Evolutionary conservation across 2,329 filamentous ascomycete species (phyloP), one percentile per base, ranked within the genome.

Genomic region (Madurella fahalii): DNA sequence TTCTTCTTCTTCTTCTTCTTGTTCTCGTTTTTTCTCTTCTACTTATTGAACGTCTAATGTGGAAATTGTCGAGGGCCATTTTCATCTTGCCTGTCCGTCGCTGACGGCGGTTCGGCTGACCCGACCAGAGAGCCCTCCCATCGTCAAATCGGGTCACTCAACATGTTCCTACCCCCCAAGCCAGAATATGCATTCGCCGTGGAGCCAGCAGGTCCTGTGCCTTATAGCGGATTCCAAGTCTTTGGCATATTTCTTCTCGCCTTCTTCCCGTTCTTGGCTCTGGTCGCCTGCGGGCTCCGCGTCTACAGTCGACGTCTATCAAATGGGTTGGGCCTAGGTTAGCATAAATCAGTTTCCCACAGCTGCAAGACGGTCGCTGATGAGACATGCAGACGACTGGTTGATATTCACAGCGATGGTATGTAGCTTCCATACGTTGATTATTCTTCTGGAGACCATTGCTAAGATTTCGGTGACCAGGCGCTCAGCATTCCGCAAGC

Each of bases 391-490:
- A 58, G 59, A 59, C 41, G 59, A 58, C 53, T 58, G 54, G 51
- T 17, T 63, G 43, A 63, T 59, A 37, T 52, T 55, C 12, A 13
- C 56, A 0, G 59, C 59, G 1, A 57, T 58, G 40, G 54, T 60
- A 44, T 32, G 55, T 53, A 25, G 25, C 13, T 17, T 8, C 9
- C n/a, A n/a, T 11, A 9, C 30, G 5, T 12, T n/a, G 5, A 25
- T 25, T 5, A 9, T 9, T 13, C 43, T 20, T 20, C 15, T 16
- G 37, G 18, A 37, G 9, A 37, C 34, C 25, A 2, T 41, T 43
- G 31, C 32, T 50, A 32, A 49, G 9, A 37, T 7, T 39, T 7
- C 7, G 17, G 34, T 16, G 30, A 39, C 12, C n/a, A 60, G 57
- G 42, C 32, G 1, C 40, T 61, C 2, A 40, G 47, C 12, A 39